Conservation (phyloP, 1,139 yeast genomes). For the Hansenula sp. region DNA sequence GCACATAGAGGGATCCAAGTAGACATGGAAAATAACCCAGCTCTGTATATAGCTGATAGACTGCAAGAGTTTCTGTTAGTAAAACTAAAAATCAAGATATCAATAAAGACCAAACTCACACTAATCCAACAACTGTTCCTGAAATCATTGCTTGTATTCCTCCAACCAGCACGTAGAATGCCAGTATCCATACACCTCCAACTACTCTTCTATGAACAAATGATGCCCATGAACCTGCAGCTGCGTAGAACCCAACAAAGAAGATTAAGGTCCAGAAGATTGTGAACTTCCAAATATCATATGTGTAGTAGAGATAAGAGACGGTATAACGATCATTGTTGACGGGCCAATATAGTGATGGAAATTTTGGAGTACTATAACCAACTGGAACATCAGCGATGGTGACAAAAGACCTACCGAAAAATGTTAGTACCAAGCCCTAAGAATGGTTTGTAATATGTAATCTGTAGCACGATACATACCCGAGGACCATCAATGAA, state of each 20-base stretch:
- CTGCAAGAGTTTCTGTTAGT: constrained; percentile 5
- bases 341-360: constrained; percentile 75
- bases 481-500: constrained; percentile 1
- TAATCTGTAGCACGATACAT: too few relatives aligned
- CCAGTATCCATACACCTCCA: constrained; percentile 38
- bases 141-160: constrained; percentile 60
- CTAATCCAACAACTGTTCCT: constrained; percentile 74
- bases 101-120: constrained; percentile 26
- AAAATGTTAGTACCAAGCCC: background rate
- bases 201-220: constrained; percentile 40
- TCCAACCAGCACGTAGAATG: constrained; percentile 47
- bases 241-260: constrained; percentile 55
- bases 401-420: constrained; percentile 28
- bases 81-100: background rate
- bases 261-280: constrained; percentile 75
- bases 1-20: constrained; percentile 92
- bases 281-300: constrained; percentile 84
- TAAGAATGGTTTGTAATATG: too few relatives aligned
- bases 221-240: constrained; percentile 65
- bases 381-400: constrained; percentile 66
- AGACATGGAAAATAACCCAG: constrained; percentile 80
- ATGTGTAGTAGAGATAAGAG: constrained; percentile 60
- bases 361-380: constrained; percentile 74
- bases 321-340: constrained; percentile 37
- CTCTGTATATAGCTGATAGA: constrained; percentile 61